Evolutionary conservation across 2,329 filamentous ascomycete genomes (phyloP).

Genomic region (Penicillium decumbens): DNA sequence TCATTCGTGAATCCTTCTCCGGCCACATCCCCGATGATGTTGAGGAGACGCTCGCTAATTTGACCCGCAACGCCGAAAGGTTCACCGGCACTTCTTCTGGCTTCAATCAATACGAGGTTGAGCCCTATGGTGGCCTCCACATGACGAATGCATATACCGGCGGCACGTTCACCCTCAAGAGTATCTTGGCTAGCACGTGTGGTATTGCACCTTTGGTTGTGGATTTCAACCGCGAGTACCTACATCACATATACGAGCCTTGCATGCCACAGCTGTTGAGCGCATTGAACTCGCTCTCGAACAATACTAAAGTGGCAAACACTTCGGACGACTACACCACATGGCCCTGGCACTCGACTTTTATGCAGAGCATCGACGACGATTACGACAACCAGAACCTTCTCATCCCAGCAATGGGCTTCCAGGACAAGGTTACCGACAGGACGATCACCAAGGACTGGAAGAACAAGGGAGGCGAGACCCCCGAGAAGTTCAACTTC

Average conservation of each 20-base stretch:
- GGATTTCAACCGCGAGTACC: slow-evolving; percentile 41
- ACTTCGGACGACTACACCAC: slow-evolving; percentile 16
- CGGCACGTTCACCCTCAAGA: slow-evolving; percentile 44
- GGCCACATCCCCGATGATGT: slow-evolving; percentile 31
- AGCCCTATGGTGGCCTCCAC: slow-evolving; percentile 37
- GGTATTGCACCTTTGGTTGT: slow-evolving; percentile 39
- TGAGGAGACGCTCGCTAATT: slow-evolving; percentile 19
- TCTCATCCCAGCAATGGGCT: slow-evolving; percentile 22
- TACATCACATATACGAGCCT: slow-evolving; percentile 41
- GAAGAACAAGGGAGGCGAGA: slow-evolving; percentile 3
- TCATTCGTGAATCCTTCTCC: slow-evolving; percentile 34
- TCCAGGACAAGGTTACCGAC: slow-evolving; percentile 17
- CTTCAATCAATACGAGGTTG: slow-evolving; percentile 8
- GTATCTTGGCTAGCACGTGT: slow-evolving; percentile 38
- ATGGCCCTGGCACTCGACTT: slow-evolving; percentile 25
- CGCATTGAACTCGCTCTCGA: slow-evolving; percentile 13
- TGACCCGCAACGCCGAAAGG: slow-evolving; percentile 23
- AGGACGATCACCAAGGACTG: slow-evolving; percentile 15
- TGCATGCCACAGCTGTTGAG: slow-evolving; percentile 36
- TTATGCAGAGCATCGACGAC: slow-evolving; percentile 28
- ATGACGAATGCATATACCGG: slow-evolving; percentile 39
- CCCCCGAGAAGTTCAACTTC: slow-evolving; percentile 17
- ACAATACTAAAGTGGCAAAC: slow-evolving; percentile 6
- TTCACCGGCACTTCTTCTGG: slow-evolving; percentile 19
- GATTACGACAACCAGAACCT: slow-evolving; percentile 25